These are phyloP conservation scores for Zychaea mexicana DNA, from an alignment of 371 early-diverging fungal species.

Conservation along the genomic window DNA sequence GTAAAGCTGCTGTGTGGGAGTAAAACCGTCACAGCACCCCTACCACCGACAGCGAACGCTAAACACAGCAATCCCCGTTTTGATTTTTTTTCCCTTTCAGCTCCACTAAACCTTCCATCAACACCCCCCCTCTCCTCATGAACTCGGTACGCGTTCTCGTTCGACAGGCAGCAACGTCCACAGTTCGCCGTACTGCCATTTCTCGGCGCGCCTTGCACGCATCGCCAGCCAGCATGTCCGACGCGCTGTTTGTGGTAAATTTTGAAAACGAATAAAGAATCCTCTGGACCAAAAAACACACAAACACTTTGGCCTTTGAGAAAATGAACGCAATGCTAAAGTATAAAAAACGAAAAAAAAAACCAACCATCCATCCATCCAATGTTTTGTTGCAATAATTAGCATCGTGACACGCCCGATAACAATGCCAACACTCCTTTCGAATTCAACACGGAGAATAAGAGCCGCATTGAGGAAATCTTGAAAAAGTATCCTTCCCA, in stretches of 20 bases:
- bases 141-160: slow-evolving; percentile 46
- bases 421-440: slow-evolving; percentile 91
- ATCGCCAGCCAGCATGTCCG: slow-evolving; percentile 58
- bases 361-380: no score
- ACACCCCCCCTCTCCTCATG: slow-evolving; percentile 23
- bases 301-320: not conserved
- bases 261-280: not conserved
- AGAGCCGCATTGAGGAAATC: slow-evolving; percentile 82
- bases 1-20: no score
- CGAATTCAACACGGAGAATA: slow-evolving; percentile 82
- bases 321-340: not conserved
- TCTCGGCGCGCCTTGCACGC: slow-evolving; percentile 54
- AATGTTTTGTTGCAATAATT: not conserved
- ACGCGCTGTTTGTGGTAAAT: slow-evolving; percentile 72
- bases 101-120: not conserved
- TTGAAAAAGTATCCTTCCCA: slow-evolving; percentile 95
- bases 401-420: slow-evolving; percentile 91
- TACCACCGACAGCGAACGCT: no score
- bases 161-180: slow-evolving; percentile 39
- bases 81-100: slow-evolving; percentile 9
- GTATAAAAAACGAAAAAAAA: not conserved
- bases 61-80: not conserved
- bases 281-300: not conserved
- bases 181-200: slow-evolving; percentile 22
- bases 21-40: no score